Evolutionary conservation across 768 basidiomycete species (phyloP).

Genomic region (Leccinum boreale): DNA sequence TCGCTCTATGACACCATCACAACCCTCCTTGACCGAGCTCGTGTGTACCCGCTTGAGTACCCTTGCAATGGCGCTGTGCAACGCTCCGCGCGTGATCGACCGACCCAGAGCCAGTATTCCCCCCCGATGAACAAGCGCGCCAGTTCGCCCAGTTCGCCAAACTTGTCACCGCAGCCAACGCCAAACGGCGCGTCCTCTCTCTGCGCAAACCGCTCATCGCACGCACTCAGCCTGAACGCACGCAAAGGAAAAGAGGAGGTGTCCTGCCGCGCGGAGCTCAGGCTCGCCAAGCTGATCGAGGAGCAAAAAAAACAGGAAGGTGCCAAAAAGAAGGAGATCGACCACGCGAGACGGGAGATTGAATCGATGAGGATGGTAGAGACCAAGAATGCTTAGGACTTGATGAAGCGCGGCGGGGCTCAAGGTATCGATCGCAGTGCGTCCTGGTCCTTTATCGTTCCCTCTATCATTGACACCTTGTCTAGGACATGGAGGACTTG

Average conservation of each 20-base stretch:
- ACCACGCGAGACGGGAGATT: constrained; percentile 68
- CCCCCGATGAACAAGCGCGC: too few relatives aligned
- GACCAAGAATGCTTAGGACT: constrained; percentile 61
- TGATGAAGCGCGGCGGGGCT: constrained; percentile 70
- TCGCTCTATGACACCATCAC: too few relatives aligned
- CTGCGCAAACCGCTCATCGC: constrained; percentile 76
- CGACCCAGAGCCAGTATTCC: constrained; percentile 25
- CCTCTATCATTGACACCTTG: not conserved
- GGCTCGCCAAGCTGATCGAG: constrained; percentile 68
- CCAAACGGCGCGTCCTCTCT: constrained; percentile 43
- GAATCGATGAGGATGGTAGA: constrained; percentile 46
- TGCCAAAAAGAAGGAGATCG: constrained; percentile 55
- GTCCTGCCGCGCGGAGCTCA: too few relatives aligned
- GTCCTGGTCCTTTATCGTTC: constrained; percentile 22
- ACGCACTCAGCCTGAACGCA: too few relatives aligned
- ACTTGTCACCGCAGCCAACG: too few relatives aligned
- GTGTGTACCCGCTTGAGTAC: too few relatives aligned
- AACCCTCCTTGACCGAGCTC: too few relatives aligned
- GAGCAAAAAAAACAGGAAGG: constrained; percentile 20
- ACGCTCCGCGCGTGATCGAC: too few relatives aligned
- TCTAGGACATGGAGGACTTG: constrained; percentile 75
- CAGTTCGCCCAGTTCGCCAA: too few relatives aligned
- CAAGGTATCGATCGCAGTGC: constrained; percentile 64
- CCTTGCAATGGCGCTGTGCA: too few relatives aligned
- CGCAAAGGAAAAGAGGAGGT: constrained; percentile 93